phyloP scores from a whole-genome alignment of 2,329 filamentous ascomycete species.

The Botryotinia globosa region DNA sequence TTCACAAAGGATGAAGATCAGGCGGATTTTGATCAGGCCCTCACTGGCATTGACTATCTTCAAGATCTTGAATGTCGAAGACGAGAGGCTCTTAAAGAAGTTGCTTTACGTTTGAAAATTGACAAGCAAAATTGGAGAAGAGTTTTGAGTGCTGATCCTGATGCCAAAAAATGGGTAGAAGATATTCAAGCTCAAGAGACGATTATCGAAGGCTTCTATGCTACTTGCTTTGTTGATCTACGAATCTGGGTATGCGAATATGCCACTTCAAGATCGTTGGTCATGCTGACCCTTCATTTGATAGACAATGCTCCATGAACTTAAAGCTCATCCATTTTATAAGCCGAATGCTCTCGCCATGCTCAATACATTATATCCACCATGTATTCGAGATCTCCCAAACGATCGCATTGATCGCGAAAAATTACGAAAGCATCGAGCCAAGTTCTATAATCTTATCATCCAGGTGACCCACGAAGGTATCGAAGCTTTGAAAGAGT shows the following conservation, averaged over 20 bases:
- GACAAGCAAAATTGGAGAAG: conserved; percentile 30
- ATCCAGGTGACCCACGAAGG: conserved; percentile 25
- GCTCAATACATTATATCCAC: conserved; percentile 37
- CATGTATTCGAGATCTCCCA: conserved; percentile 29
- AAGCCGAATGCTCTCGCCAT: conserved; percentile 33
- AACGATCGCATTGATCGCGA: conserved; percentile 27
- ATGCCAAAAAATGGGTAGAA: conserved; percentile 31
- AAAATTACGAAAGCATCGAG: conserved; percentile 28
- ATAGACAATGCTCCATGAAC: conserved; percentile 33
- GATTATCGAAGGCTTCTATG: conserved; percentile 28
- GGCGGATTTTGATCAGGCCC: conserved; percentile 29
- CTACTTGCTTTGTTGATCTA: conserved; percentile 30
- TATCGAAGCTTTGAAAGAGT: conserved; percentile 22
- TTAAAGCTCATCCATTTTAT: conserved; percentile 26
- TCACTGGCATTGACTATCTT: conserved; percentile 34
- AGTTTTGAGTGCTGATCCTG: conserved; percentile 25
- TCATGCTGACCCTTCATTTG: conserved; percentile 12
- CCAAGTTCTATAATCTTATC: conserved; percentile 31
- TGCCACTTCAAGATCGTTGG: background rate
- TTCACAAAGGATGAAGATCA: conserved; percentile 28
- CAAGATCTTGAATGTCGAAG: conserved; percentile 32
- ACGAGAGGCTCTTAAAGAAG: conserved; percentile 25
- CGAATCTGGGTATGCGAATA: conserved; percentile 33
- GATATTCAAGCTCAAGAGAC: conserved; percentile 28
- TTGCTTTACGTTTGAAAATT: conserved; percentile 29